A percentile compares a stretch with the other conserved stretches of the same genome.
phyloP scores from a whole-genome alignment of 257 asterid genomes.

The Asclepias syriaca region DNA sequence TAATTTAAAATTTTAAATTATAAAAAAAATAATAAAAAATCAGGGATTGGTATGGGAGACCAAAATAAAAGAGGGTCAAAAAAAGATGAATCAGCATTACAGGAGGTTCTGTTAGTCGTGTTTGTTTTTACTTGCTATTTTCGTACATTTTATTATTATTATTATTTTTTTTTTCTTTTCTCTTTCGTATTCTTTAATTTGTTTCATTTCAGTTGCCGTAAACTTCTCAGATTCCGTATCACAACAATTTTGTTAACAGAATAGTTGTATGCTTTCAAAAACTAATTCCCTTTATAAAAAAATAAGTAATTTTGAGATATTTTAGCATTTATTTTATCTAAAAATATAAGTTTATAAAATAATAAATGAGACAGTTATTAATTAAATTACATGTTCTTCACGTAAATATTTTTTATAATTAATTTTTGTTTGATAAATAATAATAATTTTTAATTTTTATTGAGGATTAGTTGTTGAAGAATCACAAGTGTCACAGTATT shows the following conservation, averaged over 20 bases:
- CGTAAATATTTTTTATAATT: no score
- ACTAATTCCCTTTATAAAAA: background rate
- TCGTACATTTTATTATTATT: background rate
- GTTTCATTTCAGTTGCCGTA: conserved; percentile 15
- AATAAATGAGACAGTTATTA: no score
- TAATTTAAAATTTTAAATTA: no score
- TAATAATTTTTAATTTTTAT: no score
- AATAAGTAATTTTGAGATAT: no score
- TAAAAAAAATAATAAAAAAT: no score
- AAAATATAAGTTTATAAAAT: no score
- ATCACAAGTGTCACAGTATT: no score
- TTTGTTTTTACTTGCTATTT: conserved; percentile 47
- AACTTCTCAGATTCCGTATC: conserved; percentile 1
- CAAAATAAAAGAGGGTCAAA: conserved; percentile 41
- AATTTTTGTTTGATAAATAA: no score
- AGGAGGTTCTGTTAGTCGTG: conserved; percentile 37
- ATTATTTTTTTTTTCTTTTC: background rate
- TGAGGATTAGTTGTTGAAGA: no score
- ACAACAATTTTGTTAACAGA: conserved; percentile 5
- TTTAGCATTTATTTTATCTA: no score
- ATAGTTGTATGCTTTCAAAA: background rate
- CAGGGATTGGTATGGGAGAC: conserved; percentile 19
- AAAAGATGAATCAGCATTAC: conserved; percentile 46
- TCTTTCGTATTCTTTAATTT: conserved; percentile 16
- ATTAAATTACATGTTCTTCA: no score